Conservation (phyloP, 306 rosid genomes). For the Glycine soja region DNA sequence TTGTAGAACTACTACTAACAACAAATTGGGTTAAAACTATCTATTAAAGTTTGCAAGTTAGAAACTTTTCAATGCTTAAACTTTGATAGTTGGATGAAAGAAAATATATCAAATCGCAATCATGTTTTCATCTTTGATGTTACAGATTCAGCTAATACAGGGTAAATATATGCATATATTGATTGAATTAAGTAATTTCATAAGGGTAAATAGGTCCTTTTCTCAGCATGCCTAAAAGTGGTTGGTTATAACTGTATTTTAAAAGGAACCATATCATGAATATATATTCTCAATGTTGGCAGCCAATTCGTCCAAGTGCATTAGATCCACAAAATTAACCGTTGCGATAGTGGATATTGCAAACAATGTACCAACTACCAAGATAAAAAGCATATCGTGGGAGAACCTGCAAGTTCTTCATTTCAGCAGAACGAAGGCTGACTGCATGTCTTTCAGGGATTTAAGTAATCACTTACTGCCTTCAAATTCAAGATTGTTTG, state of each 20-base stretch:
- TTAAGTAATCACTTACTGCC: conserved; percentile 32
- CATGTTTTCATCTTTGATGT: not conserved
- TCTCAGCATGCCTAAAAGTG: conserved; percentile 13
- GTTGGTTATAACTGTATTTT: conserved; percentile 14
- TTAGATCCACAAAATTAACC: conserved; percentile 11
- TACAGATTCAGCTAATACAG: conserved; percentile 24
- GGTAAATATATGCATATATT: not conserved
- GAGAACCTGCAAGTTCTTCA: conserved; percentile 66
- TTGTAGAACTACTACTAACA: not conserved
- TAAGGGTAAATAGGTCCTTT: conserved; percentile 10
- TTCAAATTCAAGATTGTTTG: conserved; percentile 32
- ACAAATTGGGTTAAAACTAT: not conserved
- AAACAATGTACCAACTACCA: conserved; percentile 11
- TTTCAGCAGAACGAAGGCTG: conserved; percentile 57
- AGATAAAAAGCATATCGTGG: conserved; percentile 19
- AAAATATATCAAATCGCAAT: conserved; percentile 5
- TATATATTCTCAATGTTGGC: conserved; percentile 10
- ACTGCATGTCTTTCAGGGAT: conserved; percentile 50
- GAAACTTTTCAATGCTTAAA: conserved; percentile 32
- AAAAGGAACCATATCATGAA: conserved; percentile 38
- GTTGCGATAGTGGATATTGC: conserved; percentile 23
- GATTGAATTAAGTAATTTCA: conserved; percentile 25
- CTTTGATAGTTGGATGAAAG: not conserved
- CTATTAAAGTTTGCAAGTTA: conserved; percentile 20
- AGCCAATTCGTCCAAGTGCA: not conserved